Conservation (phyloP, 176 grass and related monocot genomes). For the Musa acuminata region DNA sequence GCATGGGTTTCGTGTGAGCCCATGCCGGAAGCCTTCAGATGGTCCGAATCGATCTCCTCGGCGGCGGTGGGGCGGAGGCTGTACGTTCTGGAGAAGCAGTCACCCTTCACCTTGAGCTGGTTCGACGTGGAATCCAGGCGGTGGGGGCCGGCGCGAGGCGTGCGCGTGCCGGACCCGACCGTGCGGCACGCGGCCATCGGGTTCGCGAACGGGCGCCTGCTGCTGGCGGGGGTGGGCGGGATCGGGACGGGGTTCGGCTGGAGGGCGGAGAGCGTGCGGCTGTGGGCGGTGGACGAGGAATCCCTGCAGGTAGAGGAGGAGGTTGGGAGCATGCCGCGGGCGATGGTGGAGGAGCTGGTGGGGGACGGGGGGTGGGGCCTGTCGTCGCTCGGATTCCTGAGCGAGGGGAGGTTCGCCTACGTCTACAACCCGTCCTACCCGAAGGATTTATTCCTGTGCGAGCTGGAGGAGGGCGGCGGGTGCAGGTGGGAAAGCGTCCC, state of each 20-base stretch:
- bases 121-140: conserved; percentile 22
- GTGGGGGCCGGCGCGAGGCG: conserved; percentile 19
- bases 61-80: conserved; percentile 7
- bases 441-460: conserved; percentile 42
- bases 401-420: conserved; percentile 9
- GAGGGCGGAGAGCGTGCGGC: conserved; percentile 1
- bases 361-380: neutral
- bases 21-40: conserved; percentile 26
- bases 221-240: neutral
- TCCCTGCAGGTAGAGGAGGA: conserved; percentile 9
- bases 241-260: neutral
- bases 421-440: conserved; percentile 25
- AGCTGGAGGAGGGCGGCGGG: neutral
- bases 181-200: neutral
- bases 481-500: conserved; percentile 76
- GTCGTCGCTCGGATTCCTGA: conserved; percentile 11
- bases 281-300: conserved; percentile 29
- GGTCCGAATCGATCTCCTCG: conserved; percentile 14
- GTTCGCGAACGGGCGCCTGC: neutral
- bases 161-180: neutral
- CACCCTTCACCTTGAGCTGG: conserved; percentile 18
- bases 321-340: conserved; percentile 13
- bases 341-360: conserved; percentile 26
- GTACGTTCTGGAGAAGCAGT: conserved; percentile 29
- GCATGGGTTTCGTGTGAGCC: conserved; percentile 16